Evolutionary conservation across 805 yeast species (phyloP).

Genomic region (Candida sakaeoensis): DNA sequence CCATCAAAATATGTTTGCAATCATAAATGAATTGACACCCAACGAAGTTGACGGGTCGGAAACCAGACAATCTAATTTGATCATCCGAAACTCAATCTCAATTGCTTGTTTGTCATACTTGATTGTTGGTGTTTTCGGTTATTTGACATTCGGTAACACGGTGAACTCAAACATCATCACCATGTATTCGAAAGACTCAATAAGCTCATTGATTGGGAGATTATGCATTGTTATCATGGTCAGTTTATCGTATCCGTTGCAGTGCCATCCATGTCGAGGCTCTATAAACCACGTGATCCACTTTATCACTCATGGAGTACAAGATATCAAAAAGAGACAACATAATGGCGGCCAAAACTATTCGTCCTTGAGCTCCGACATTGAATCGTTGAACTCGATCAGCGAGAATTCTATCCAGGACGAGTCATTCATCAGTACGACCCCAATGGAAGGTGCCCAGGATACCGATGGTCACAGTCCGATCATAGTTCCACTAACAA

Average conservation of each 20-base stretch:
- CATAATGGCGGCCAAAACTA: slow-evolving; percentile 15
- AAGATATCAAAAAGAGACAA: slow-evolving; percentile 19
- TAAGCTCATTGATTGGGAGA: slow-evolving; percentile 52
- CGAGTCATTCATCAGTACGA: slow-evolving; percentile 39
- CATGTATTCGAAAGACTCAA: slow-evolving; percentile 55
- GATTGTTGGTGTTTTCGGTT: slow-evolving; percentile 65
- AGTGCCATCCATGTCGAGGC: slow-evolving; percentile 78
- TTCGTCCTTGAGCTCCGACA: slow-evolving; percentile 24
- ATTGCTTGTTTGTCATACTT: slow-evolving; percentile 57
- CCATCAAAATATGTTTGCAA: slow-evolving; percentile 75
- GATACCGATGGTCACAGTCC: slow-evolving; percentile 46
- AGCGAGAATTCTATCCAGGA: slow-evolving; percentile 17
- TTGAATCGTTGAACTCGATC: slow-evolving; percentile 17
- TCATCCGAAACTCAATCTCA: slow-evolving; percentile 50
- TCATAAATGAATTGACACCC: slow-evolving; percentile 61
- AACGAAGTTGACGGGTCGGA: slow-evolving; percentile 32
- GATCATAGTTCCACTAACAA: slow-evolving; percentile 48
- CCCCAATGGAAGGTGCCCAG: slow-evolving; percentile 46
- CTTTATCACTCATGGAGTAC: slow-evolving; percentile 39
- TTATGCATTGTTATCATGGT: slow-evolving; percentile 68
- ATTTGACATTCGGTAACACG: slow-evolving; percentile 66
- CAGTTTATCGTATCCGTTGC: slow-evolving; percentile 69
- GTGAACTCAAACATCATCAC: slow-evolving; percentile 66
- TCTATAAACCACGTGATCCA: slow-evolving; percentile 63
- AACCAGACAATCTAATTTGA: slow-evolving; percentile 46